Evolutionary conservation across 2,329 filamentous ascomycete species (phyloP), one percentile per base, ranked within the genome.

Genomic region (Hypoxylon sp.): DNA sequence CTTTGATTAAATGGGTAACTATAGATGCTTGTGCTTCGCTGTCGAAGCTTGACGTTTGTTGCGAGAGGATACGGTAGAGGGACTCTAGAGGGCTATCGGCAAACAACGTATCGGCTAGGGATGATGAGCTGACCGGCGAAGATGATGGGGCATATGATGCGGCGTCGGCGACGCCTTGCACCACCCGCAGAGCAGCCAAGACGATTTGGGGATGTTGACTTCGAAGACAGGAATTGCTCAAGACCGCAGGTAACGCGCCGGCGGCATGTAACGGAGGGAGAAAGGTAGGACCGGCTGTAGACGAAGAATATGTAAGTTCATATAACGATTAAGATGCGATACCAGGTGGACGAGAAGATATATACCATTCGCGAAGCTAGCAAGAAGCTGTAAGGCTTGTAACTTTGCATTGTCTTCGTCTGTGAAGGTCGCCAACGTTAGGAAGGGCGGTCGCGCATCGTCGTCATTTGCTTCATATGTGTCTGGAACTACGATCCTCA

Each of bases 361-460:
- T 85, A 75, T 85, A 94, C 94, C 94, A 81, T 92, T 91, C 63
- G 93, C 93, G 76, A 98, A 88, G 79, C 93, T 96, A 51, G 91
- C 91, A 37, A 97, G 83, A n/a, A 98, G 87, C 70, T 97, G 89
- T 42, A 94, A 87, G n/a, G 92, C 91, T 78, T 97, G 93, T 62
- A 96, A 83, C 72, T 89, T 88, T 52, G 91, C 85, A 48, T 88
- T 85, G 62, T 94, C 91, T 65, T 92, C 89, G 10, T 90, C 87
- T 2, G 84, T 85, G 71, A 89, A 77, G 3, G 78, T 71, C 35
- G 75, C 76, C 8, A 79, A 80, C 11, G 80, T 76, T 27, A 77
- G 68, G 54, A 73, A 71, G 47, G 76, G 72, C 27, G 76, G 74
- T 21, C 75, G 76, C 48, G 75, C 67, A 68, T 83, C 83, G 69